Evolutionary conservation across 345 rosid genomes (phyloP), one percentile per base, ranked within the genome.

Genomic region (Gossypium sturtianum): DNA sequence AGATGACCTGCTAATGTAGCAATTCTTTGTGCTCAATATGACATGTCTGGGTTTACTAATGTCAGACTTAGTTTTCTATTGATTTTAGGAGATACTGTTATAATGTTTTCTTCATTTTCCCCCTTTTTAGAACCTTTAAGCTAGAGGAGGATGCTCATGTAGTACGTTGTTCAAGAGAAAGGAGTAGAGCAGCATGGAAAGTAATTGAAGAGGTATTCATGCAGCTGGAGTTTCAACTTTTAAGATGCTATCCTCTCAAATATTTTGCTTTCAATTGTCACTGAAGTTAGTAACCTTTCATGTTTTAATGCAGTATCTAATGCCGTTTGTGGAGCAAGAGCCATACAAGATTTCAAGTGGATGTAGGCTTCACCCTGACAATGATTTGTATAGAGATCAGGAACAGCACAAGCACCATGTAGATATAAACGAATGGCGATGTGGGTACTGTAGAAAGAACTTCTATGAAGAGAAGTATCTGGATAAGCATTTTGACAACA

Each of bases 371-470:
- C 97, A 93, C 81, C 89, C 87, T 1, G 86, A 84, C 74, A 89
- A 90, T 81, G 96, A 95, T 79, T 76, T 95, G 77, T 93, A 85
- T 73, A 85, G 93, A 81, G 98, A 93, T 78, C 99, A 95, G 72
- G 99, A 93, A 84, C 81, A 85, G 73, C 93, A 95, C 78, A 95
- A 93, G 90, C 77, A 86, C 80, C 96, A 88, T 20, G 78, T 88
- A 29, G 97, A 88, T 79, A 48, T 90, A n/a, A 89, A 82, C 41
- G 97, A 95, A 75, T 95, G 99, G 98, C 84, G 71, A 49, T 95
- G 99, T 80, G 96, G 92, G 75, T 95, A 91, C 80, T 95, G 99
- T 85, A 90, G 83, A 81, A 95, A 95, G 84, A 90, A 86, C 74
- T 95, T 93, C 84, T 88, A 86, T 27, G 90, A 89, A 60, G 99